These are phyloP conservation scores for Camillea tinctor DNA, from an alignment of 2,329 filamentous ascomycete genomes.

Conservation along the genomic window DNA sequence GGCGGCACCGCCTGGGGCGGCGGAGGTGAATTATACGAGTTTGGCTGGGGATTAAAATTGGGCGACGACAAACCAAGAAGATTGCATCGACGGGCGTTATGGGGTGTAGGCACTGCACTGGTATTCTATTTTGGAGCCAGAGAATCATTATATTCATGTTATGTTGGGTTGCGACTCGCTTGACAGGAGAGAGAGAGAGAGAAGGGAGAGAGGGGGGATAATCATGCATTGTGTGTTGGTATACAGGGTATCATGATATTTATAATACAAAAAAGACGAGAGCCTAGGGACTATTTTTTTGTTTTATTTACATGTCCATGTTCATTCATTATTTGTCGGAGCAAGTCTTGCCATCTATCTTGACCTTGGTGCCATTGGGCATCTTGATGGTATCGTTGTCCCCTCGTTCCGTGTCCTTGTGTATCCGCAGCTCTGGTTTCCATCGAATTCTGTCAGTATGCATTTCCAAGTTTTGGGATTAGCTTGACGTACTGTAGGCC, in stretches of 20 bases:
- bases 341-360: constrained; percentile 25
- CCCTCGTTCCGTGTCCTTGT: constrained; percentile 85
- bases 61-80: constrained; percentile 13
- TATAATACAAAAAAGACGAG: constrained; percentile 25
- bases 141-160: constrained; percentile 12
- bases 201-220: not conserved
- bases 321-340: constrained; percentile 20
- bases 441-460: constrained; percentile 8
- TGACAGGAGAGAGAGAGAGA: constrained; percentile 2
- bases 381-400: constrained; percentile 89
- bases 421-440: constrained; percentile 74
- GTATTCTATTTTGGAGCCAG: constrained; percentile 21
- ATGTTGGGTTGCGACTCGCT: constrained; percentile 5
- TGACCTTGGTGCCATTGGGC: constrained; percentile 39
- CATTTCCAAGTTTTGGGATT: too few species aligned
- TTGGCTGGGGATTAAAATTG: constrained; percentile 69
- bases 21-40: constrained; percentile 81
- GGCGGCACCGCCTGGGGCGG: constrained; percentile 75
- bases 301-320: not conserved
- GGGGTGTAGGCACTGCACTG: constrained; percentile 30
- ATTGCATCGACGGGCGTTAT: constrained; percentile 30
- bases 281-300: not conserved
- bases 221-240: constrained; percentile 19
- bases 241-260: constrained; percentile 27
- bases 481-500: constrained; percentile 57